Evolutionary conservation across 805 yeast species (phyloP).

Genomic region (Danielia reshetovae): DNA sequence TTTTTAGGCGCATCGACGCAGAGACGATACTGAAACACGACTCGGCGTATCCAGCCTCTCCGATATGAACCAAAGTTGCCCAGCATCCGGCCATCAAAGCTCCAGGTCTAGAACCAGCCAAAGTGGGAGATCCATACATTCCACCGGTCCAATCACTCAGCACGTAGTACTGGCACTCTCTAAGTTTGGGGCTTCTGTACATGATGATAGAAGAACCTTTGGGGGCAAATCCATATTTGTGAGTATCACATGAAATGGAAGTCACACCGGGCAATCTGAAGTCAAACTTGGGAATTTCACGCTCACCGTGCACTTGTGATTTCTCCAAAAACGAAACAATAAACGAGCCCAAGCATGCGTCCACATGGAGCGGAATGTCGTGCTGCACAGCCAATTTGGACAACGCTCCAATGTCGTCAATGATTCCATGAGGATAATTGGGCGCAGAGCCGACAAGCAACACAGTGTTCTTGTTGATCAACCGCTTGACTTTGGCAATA

Average conservation of each 20-base stretch:
- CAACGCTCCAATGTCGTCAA: slow-evolving; percentile 79
- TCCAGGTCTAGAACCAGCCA: slow-evolving; percentile 97
- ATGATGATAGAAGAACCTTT: slow-evolving; percentile 91
- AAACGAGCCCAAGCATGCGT: slow-evolving; percentile 93
- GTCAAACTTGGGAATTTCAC: slow-evolving; percentile 58
- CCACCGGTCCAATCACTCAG: slow-evolving; percentile 92
- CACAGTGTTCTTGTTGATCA: slow-evolving; percentile 77
- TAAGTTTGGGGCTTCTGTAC: slow-evolving; percentile 67
- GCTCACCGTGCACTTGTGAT: slow-evolving; percentile 46
- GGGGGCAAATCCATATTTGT: slow-evolving; percentile 97
- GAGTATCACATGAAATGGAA: slow-evolving; percentile 98
- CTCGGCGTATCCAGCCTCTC: slow-evolving; percentile 74
- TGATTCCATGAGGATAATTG: slow-evolving; percentile 93
- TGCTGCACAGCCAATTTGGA: slow-evolving; percentile 61
- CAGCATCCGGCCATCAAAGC: slow-evolving; percentile 97
- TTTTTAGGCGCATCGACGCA: slow-evolving; percentile 57
- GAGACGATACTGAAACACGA: slow-evolving; percentile 64
- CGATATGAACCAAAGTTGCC: slow-evolving; percentile 84
- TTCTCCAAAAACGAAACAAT: slow-evolving; percentile 74
- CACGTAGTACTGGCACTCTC: slow-evolving; percentile 81
- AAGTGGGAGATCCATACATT: slow-evolving; percentile 90
- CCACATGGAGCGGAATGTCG: slow-evolving; percentile 88
- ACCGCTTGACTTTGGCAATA: slow-evolving; percentile 51
- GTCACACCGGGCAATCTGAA: slow-evolving; percentile 88
- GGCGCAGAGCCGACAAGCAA: slow-evolving; percentile 92